These are phyloP conservation scores for Symbiodinium natans DNA, from an alignment of 73 alveolate species.

Conservation along the genomic window DNA sequence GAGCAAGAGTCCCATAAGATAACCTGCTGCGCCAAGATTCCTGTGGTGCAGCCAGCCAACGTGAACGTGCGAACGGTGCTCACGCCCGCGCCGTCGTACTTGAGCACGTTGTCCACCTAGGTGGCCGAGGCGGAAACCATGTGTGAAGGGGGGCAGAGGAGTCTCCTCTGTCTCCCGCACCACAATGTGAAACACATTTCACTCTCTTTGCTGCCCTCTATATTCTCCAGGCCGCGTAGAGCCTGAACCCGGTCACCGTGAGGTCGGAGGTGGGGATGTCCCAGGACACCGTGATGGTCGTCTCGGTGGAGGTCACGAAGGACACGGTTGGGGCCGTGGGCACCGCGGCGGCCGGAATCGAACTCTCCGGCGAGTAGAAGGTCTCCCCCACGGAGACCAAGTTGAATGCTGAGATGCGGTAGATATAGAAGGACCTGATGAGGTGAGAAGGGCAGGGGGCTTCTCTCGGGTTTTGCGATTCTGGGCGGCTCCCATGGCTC, in stretches of 20 bases:
- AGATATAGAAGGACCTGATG: conserved; percentile 41
- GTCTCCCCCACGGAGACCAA: conserved; percentile 70
- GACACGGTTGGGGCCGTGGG: conserved; percentile 71
- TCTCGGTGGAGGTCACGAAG: conserved; percentile 82
- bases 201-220: background rate
- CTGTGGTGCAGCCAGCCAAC: conserved; percentile 75
- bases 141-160: background rate
- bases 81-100: conserved; percentile 78
- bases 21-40: background rate
- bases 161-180: too few species aligned
- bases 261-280: conserved; percentile 52
- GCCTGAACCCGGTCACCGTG: conserved; percentile 73
- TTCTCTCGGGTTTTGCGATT: too few species aligned
- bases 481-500: too few species aligned
- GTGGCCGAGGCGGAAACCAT: background rate
- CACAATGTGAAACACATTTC: background rate
- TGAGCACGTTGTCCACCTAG: conserved; percentile 69
- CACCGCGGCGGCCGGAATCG: conserved; percentile 85
- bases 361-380: conserved; percentile 47
- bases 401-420: conserved; percentile 80
- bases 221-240: conserved; percentile 17
- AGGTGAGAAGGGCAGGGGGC: too few species aligned
- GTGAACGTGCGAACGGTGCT: conserved; percentile 87
- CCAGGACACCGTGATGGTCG: conserved; percentile 84
- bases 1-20: background rate